Percentiles rank a stretch among this genome's conserved stretches.
These are phyloP conservation scores for Beauveria sp. DNA, from an alignment of 2,329 filamentous ascomycete species.

Conservation along the genomic window DNA sequence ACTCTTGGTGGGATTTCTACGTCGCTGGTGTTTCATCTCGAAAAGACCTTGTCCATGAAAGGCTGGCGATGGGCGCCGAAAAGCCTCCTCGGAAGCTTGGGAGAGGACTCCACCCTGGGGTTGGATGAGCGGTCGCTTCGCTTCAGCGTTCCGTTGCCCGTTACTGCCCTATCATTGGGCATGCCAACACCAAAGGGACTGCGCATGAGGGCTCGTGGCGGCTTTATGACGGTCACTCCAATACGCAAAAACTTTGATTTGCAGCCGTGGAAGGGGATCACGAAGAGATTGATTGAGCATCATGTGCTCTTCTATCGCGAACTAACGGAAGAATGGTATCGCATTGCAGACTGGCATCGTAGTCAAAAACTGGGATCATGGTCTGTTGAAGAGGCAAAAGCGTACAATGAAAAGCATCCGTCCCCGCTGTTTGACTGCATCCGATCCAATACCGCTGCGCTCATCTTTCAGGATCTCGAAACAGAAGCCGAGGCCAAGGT, in stretches of 20 bases:
- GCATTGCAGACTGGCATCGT: constrained; percentile 16
- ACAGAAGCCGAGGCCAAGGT: neutral
- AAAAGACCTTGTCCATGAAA: constrained; percentile 15
- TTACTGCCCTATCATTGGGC: neutral
- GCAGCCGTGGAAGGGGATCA: constrained; percentile 15
- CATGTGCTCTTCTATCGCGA: constrained; percentile 13
- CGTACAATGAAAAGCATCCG: constrained; percentile 11
- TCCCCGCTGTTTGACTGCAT: constrained; percentile 15
- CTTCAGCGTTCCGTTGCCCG: constrained; percentile 1
- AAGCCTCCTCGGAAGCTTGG: constrained; percentile 15
- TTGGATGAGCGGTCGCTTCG: constrained; percentile 15
- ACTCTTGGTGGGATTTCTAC: constrained; percentile 15
- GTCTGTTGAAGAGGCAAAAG: constrained; percentile 13
- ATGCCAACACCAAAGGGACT: constrained; percentile 15
- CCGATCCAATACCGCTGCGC: constrained; percentile 10
- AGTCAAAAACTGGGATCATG: constrained; percentile 14
- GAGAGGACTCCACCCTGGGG: constrained; percentile 13
- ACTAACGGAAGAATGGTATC: constrained; percentile 13
- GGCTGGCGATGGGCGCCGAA: constrained; percentile 23
- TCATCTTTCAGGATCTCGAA: constrained; percentile 12
- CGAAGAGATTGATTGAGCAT: constrained; percentile 12
- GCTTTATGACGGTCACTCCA: constrained; percentile 8
- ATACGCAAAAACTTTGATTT: constrained; percentile 7
- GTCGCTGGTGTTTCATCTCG: constrained; percentile 18
- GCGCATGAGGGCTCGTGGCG: constrained; percentile 13